Evolutionary conservation across 495 filamentous ascomycete genomes (phyloP), one percentile per base, ranked within the genome.

Genomic region (Echria macrotheca): DNA sequence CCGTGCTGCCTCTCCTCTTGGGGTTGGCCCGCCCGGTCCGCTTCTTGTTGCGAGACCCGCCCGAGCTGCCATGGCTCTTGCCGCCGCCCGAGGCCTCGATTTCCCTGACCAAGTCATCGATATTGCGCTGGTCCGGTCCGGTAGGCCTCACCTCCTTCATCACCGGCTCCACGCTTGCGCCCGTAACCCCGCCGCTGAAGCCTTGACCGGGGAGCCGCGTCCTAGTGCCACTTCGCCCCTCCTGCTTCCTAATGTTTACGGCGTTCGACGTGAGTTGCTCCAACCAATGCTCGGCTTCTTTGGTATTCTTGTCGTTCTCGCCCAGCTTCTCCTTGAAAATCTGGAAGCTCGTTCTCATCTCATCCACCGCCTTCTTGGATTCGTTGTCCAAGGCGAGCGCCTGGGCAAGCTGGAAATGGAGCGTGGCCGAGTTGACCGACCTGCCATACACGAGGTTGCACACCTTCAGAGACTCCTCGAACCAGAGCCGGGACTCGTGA

Each of bases 371-470:
- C 38, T 70, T 84, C 75, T 91, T 95, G 35, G 88, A 82, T 60
- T 97, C 90, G 53, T 93, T 83, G 60, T 97, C 93, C 12, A 97
- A 72, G 24, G 94, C 94, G 36, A 97, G 73, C 1, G 91, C 90
- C 63, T 99, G 94, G 3, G 93, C 89, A 37, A 96, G 80, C 74
- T 99, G 94, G 81, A 97, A 97, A 44, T 93, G 80, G 12, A 99
- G 82, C 15, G 91, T 96, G n/a, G 91, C 94, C 1, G 90, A 88
- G 67, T 90, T 91, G 64, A 96, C 80, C 21, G 88, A 91, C 65
- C 84, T 82, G 58, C 93, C 91, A 49, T 89, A 94, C 15, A 95
- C 78, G 37, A 83, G 75, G 69, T 96, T 88, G 66, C 89, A 95
- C 26, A 95, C 80, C 17, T 77, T 71, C 26, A 97, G 82, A 10